These are phyloP conservation scores for Pythium phragmitis DNA, from an alignment of 352 stramenopile species.

Conservation along the genomic window DNA sequence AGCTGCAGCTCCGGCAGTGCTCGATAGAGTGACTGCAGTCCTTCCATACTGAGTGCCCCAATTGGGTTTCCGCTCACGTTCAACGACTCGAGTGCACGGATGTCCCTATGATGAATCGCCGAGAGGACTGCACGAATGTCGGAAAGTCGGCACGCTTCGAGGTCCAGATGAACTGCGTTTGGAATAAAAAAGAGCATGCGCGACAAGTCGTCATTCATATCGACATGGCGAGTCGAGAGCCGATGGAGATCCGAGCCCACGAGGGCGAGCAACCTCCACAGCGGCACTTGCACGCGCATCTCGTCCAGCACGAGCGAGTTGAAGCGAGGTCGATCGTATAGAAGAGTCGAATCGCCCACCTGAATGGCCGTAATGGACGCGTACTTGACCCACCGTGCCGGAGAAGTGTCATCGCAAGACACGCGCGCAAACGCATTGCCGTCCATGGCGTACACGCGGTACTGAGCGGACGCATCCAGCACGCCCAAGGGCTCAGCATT, in stretches of 20 bases:
- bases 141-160: constrained; percentile 19
- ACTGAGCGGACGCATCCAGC: background rate
- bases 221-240: background rate
- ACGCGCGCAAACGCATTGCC: background rate
- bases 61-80: constrained; percentile 10
- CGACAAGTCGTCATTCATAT: background rate
- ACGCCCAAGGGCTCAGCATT: background rate
- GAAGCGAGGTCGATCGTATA: background rate
- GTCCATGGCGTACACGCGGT: background rate
- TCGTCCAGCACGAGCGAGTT: background rate
- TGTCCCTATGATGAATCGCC: background rate
- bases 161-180: constrained; percentile 4
- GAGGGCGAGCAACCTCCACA: background rate
- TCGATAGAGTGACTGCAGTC: background rate
- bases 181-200: background rate
- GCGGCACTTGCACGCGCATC: background rate
- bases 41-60: background rate
- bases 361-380: constrained; percentile 1
- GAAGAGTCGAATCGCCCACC: background rate
- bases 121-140: background rate
- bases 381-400: background rate
- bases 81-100: background rate
- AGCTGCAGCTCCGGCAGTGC: constrained; percentile 5
- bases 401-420: background rate
- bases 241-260: background rate